Percentiles rank a stretch among this genome's conserved stretches.
These are phyloP conservation scores for Lachnum nothofagi DNA, from an alignment of 2,329 filamentous ascomycete species.

Conservation along the genomic window DNA sequence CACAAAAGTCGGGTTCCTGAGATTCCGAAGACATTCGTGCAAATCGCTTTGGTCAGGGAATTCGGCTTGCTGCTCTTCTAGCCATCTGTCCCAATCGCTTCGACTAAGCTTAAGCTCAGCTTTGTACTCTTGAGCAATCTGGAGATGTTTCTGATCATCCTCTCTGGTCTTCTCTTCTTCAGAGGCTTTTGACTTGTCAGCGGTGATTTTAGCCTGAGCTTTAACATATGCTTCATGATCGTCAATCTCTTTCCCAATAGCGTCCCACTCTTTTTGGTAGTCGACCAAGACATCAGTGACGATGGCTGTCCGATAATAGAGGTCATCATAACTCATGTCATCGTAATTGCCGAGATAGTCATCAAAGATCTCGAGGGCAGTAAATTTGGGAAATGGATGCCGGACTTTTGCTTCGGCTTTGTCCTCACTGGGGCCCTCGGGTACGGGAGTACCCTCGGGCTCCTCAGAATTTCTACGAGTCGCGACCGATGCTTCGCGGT, in stretches of 20 bases:
- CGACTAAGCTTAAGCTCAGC: slow-evolving; percentile 10
- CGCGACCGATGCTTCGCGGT: slow-evolving; percentile 14
- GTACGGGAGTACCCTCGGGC: slow-evolving; percentile 6
- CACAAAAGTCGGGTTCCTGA: slow-evolving; percentile 6
- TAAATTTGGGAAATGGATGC: slow-evolving; percentile 25
- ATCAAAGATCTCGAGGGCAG: slow-evolving; percentile 21
- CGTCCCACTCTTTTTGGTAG: slow-evolving; percentile 28
- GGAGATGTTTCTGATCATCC: slow-evolving; percentile 15
- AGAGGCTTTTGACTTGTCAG: slow-evolving; percentile 11
- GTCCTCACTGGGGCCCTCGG: slow-evolving; percentile 7
- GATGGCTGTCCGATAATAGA: slow-evolving; percentile 23
- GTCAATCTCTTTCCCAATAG: slow-evolving; percentile 24
- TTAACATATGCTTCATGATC: slow-evolving; percentile 20
- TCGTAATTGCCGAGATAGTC: slow-evolving; percentile 24
- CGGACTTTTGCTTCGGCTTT: slow-evolving; percentile 10
- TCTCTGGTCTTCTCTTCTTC: slow-evolving; percentile 18
- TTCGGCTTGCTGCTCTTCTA: slow-evolving; percentile 8
- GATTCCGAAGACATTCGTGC: slow-evolving; percentile 9
- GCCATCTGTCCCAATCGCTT: slow-evolving; percentile 10
- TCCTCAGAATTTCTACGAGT: slow-evolving; percentile 14
- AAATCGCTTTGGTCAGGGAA: slow-evolving; percentile 5
- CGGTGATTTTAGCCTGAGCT: slow-evolving; percentile 14
- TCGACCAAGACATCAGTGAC: slow-evolving; percentile 18
- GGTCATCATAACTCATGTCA: slow-evolving; percentile 23
- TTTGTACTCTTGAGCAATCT: slow-evolving; percentile 3